Conservation (phyloP, 306 rosid species). For the Sphenostylis stenocarpa region DNA sequence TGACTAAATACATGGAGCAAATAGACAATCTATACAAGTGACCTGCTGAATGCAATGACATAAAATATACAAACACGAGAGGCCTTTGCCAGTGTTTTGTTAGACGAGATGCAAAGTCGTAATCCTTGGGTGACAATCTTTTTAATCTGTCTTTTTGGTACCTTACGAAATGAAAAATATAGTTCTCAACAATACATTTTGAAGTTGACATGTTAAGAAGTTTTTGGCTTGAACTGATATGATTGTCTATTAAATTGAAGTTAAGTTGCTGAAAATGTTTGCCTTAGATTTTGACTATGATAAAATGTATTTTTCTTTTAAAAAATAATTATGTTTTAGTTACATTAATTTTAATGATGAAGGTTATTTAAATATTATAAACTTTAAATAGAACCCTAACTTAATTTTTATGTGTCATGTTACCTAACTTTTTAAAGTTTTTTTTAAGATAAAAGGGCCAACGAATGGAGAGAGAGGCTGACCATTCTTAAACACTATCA, state of each 20-base stretch:
- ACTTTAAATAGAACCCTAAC: too few relatives aligned
- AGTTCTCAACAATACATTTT: neutral
- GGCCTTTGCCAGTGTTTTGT: neutral
- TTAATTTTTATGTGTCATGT: too few relatives aligned
- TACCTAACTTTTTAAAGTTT: too few relatives aligned
- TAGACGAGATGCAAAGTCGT: neutral
- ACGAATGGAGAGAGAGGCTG: too few relatives aligned
- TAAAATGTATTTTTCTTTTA: neutral
- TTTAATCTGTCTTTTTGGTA: neutral
- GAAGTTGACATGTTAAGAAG: neutral
- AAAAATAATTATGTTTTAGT: neutral
- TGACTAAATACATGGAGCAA: constrained; percentile 59
- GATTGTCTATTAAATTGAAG: neutral
- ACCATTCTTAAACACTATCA: too few relatives aligned
- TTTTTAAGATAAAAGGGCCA: too few relatives aligned
- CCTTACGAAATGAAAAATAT: neutral
- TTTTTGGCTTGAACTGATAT: neutral
- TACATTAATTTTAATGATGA: too few relatives aligned
- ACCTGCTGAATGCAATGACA: neutral
- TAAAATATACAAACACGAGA: neutral
- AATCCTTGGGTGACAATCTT: neutral
- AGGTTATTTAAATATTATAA: too few relatives aligned
- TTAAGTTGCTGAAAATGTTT: neutral
- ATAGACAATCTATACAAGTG: constrained; percentile 71
- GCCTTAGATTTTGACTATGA: neutral